These are phyloP conservation scores for Metschnikowia gelsemii DNA, from an alignment of 805 yeast species.

Conservation along the genomic window DNA sequence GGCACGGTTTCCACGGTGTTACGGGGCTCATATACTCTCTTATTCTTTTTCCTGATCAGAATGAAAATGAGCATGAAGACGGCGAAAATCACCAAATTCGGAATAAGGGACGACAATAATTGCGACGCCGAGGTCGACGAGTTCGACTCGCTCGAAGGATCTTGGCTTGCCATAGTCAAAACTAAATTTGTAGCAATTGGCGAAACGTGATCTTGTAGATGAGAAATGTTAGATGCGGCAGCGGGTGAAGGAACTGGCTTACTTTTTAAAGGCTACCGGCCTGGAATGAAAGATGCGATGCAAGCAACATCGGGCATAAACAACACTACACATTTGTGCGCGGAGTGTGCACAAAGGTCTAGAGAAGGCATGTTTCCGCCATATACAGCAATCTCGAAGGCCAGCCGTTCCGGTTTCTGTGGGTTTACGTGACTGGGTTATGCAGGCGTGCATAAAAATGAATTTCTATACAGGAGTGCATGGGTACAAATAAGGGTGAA, in stretches of 20 bases:
- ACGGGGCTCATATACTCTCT: conserved; percentile 55
- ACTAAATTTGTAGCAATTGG: not conserved
- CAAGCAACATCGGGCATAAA: conserved; percentile 8
- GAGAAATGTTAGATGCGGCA: not conserved
- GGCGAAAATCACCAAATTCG: conserved; percentile 42
- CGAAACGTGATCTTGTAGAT: not conserved
- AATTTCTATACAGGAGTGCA: not conserved
- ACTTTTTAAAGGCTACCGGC: conserved; percentile 2
- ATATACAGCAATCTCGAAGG: not conserved
- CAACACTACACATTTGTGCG: conserved; percentile 7
- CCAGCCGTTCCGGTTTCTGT: conserved; percentile 4
- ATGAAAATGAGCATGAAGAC: conserved; percentile 43
- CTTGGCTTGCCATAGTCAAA: conserved; percentile 7
- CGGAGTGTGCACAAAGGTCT: conserved; percentile 2
- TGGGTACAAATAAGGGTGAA: not conserved
- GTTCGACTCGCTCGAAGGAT: not conserved
- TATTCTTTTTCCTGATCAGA: conserved; percentile 41
- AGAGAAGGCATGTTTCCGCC: not conserved
- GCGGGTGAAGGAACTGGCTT: not conserved
- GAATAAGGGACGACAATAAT: conserved; percentile 48
- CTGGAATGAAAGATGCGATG: conserved; percentile 8
- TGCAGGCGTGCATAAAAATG: not conserved
- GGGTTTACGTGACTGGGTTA: not conserved
- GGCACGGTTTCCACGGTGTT: conserved; percentile 47
- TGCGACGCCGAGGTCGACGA: conserved; percentile 46